Evolutionary conservation across 2,329 filamentous ascomycete species (phyloP), one percentile per base, ranked within the genome.

Genomic region (Ascocoryne sarcoides): DNA sequence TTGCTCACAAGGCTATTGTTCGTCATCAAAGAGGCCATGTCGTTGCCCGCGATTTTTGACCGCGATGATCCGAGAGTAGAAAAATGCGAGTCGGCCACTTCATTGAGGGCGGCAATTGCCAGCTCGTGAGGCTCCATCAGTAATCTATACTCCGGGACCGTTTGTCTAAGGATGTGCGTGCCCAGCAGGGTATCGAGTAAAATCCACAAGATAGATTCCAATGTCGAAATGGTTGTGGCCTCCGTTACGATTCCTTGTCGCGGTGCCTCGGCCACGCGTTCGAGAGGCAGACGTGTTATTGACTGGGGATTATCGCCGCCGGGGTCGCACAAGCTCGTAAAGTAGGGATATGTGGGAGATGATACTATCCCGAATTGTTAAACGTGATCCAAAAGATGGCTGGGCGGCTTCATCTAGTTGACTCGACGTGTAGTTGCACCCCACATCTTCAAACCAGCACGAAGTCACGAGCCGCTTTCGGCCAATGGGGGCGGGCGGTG

Each of bases 61-160:
- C 42, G 39, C 42, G 47, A 43, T 47, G 44, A 26, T 26, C 7
- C 23, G 7, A 26, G 23, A 26, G 23, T 26, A 7, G 23, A 7
- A 7, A 30, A 44, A 39, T 43, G 44, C 42, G 23, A 26, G 7
- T 26, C 23, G 23, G 12, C 23, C 38, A 51, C 41, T 44, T 50
- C 36, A 35, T 46, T 46, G 36, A 54, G 49, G 33, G 54, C 49
- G 44, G 53, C 55, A 38, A 55, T 52, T 42, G 52, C 53, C 37
- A 56, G 34, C 21, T 51, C 46, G 34, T 52, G 49, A 42, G 51
- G 44, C 36, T 53, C 54, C 52, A 58, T 58, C 37, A 42, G 32
- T 8, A 18, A 19, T 14, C 16, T 36, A 34, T 32, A n/a, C n/a
- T n/a, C n/a, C n/a, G n/a, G n/a, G n/a, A n/a, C n/a, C n/a, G n/a